Percentiles rank a stretch among this genome's conserved stretches.
These are phyloP conservation scores for Stenogyne calaminthoides DNA, from an alignment of 305 asterid genomes.

Conservation along the genomic window DNA sequence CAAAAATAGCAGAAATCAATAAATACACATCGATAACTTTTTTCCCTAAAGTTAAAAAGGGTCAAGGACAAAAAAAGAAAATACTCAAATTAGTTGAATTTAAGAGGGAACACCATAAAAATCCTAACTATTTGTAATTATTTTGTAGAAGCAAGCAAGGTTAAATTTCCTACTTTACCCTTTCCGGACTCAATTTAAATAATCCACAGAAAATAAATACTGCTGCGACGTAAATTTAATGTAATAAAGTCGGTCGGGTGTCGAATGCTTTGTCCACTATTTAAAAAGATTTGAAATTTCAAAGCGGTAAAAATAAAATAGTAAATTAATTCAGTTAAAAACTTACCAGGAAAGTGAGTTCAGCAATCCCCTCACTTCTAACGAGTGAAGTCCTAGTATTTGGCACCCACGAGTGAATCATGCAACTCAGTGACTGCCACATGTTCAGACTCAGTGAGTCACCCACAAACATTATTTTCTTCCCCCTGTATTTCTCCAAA, in stretches of 20 bases:
- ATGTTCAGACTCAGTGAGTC: constrained; percentile 94
- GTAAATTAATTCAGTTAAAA: neutral
- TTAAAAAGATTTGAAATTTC: neutral
- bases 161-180: neutral
- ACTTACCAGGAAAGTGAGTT: constrained; percentile 67
- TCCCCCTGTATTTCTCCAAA: constrained; percentile 82
- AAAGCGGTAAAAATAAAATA: neutral
- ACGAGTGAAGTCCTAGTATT: constrained; percentile 44
- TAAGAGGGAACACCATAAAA: neutral
- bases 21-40: constrained; percentile 27
- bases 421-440: constrained; percentile 94
- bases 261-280: too few relatives aligned
- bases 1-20: constrained; percentile 13
- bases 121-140: neutral
- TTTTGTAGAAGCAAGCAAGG: neutral
- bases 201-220: neutral
- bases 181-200: neutral
- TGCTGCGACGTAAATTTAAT: neutral
- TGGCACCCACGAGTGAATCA: constrained; percentile 82
- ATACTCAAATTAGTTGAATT: constrained; percentile 3
- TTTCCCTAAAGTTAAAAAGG: constrained; percentile 20
- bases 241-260: neutral
- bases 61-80: constrained; percentile 30
- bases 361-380: constrained; percentile 43
- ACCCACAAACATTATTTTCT: constrained; percentile 93